Percentiles rank a stretch among this genome's conserved stretches.
phyloP scores from a whole-genome alignment of 2,329 filamentous ascomycete species.

The Talaromyces funiculosus region DNA sequence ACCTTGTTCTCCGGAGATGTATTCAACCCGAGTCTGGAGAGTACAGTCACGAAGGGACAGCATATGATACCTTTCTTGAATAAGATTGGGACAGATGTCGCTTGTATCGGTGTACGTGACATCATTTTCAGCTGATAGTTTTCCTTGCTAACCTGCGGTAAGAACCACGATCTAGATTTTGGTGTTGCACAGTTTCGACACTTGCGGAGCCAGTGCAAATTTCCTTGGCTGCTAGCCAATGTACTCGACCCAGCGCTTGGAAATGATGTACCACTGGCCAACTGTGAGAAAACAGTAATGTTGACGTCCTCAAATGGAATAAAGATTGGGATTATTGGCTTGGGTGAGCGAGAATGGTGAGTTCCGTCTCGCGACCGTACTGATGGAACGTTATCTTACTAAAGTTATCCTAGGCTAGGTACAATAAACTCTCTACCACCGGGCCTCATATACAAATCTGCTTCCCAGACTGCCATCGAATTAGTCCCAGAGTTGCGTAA shows the following conservation, averaged over 20 bases:
- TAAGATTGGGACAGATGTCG: conserved; percentile 66
- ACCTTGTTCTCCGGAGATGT: conserved; percentile 89
- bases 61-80: conserved; percentile 90
- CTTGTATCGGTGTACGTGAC: conserved; percentile 71
- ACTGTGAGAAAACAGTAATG: conserved; percentile 69
- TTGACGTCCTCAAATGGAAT: conserved; percentile 75
- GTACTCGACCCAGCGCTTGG: conserved; percentile 79
- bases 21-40: conserved; percentile 87
- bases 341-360: conserved; percentile 78
- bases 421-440: conserved; percentile 84
- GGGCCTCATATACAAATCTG: conserved; percentile 74
- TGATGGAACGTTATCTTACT: not conserved
- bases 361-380: conserved; percentile 3
- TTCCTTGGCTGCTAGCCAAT: conserved; percentile 87
- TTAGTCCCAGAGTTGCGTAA: conserved; percentile 66
- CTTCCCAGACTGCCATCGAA: conserved; percentile 67
- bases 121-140: not conserved
- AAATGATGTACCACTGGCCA: conserved; percentile 66
- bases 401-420: conserved; percentile 51
- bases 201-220: conserved; percentile 67
- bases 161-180: conserved; percentile 93
- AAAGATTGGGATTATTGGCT: conserved; percentile 77
- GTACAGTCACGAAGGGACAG: conserved; percentile 78
- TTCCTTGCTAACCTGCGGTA: not conserved
- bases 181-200: conserved; percentile 74